Conservation (phyloP, 768 basidiomycete species). For the Pleurotus sapidus region DNA sequence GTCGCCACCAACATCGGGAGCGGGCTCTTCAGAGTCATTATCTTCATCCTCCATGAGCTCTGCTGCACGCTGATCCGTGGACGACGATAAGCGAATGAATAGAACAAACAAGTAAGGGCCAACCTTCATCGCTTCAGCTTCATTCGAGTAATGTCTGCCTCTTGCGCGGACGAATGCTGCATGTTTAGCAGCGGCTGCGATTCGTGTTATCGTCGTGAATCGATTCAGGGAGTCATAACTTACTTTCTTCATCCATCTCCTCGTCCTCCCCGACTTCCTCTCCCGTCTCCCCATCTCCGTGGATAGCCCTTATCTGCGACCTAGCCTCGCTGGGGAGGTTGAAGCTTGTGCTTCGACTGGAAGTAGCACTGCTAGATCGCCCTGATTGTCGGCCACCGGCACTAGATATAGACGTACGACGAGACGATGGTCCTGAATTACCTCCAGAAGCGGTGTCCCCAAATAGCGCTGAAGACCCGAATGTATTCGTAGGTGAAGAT, state of each 20-base stretch:
- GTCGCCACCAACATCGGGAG: conserved; percentile 19
- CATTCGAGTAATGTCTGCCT: conserved; percentile 85
- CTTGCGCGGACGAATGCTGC: conserved; percentile 79
- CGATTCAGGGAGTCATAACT: conserved; percentile 28
- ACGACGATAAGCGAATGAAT: too few species aligned
- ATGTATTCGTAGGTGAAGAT: conserved; percentile 29
- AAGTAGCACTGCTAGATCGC: conserved; percentile 57
- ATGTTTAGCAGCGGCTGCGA: conserved; percentile 74
- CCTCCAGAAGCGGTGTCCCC: conserved; percentile 50
- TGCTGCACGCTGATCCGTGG: conserved; percentile 51
- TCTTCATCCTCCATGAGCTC: conserved; percentile 65
- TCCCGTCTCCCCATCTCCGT: conserved; percentile 51
- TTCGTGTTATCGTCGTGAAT: conserved; percentile 2
- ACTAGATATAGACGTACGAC: conserved; percentile 73
- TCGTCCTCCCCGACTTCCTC: conserved; percentile 75
- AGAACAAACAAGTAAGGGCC: conserved; percentile 9
- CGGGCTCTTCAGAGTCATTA: conserved; percentile 35
- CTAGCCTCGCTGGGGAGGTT: conserved; percentile 71
- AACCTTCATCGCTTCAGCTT: conserved; percentile 93
- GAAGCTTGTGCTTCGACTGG: conserved; percentile 83
- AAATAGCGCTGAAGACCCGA: conserved; percentile 35
- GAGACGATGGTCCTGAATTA: conserved; percentile 66
- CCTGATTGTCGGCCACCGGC: conserved; percentile 51
- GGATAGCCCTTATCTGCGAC: conserved; percentile 46
- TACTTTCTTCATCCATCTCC: conserved; percentile 89